These are phyloP conservation scores for Juncus effusus DNA, from an alignment of 176 grass and related monocot genomes.

Conservation along the genomic window DNA sequence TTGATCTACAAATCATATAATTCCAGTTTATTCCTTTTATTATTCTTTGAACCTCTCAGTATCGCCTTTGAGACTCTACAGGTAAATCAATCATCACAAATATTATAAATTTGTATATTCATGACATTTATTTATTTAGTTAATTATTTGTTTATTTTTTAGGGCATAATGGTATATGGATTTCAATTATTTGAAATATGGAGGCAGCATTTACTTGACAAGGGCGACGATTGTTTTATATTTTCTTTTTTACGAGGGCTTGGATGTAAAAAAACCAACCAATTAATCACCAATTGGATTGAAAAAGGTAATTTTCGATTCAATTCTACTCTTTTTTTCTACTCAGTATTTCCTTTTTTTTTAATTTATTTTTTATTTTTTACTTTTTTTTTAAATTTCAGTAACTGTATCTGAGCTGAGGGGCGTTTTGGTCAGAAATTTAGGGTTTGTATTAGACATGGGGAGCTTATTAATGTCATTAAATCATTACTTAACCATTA, in stretches of 20 bases:
- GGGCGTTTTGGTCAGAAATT: constrained; percentile 78
- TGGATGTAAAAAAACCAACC: constrained; percentile 27
- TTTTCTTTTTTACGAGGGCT: constrained; percentile 30
- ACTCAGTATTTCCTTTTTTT: constrained; percentile 5
- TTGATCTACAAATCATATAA: constrained; percentile 58
- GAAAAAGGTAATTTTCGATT: constrained; percentile 4
- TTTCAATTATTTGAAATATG: constrained; percentile 98
- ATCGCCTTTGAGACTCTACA: constrained; percentile 90
- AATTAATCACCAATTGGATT: constrained; percentile 28
- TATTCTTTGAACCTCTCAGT: constrained; percentile 93
- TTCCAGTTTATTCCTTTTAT: constrained; percentile 83
- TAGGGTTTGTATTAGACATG: constrained; percentile 78
- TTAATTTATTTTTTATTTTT: constrained; percentile 2
- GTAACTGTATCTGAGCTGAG: constrained; percentile 86
- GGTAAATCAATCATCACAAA: constrained; percentile 48
- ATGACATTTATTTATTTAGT: constrained; percentile 30
- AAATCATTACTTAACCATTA: constrained; percentile 88
- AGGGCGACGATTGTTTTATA: constrained; percentile 48
- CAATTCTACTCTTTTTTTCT: constrained; percentile 18
- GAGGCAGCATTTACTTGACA: constrained; percentile 64
- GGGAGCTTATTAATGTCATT: constrained; percentile 65
- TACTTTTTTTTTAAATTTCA: constrained; percentile 35
- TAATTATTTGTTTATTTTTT: constrained; percentile 36
- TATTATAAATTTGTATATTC: constrained; percentile 12
- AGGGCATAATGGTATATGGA: constrained; percentile 98